Evolutionary conservation across 2,329 filamentous ascomycete species (phyloP), one percentile per base, ranked within the genome.

Genomic region (Arthrocladium fulminans): DNA sequence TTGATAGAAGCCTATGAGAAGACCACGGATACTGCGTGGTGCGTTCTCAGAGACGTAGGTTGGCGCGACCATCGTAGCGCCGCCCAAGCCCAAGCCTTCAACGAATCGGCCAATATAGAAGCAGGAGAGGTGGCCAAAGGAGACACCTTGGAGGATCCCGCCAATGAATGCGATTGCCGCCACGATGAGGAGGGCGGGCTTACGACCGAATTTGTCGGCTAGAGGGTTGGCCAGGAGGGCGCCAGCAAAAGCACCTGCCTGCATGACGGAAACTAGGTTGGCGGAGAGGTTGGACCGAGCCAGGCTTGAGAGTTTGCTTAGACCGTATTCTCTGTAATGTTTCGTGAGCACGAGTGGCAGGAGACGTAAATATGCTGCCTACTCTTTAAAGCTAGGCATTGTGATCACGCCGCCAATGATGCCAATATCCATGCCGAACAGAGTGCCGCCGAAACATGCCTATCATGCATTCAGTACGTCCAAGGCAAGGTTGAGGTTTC

Each of bases 211-310:
- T 54, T 61, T 61, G 48, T 73, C 68, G 3, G 69, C 65, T 7
- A 60, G 44, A 2, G 52, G 58, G 29, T 60, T 61, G 20, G 67
- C 74, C 47, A 76, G 52, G 53, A 85, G 70, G 50, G 79, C 79
- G 29, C 81, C 80, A 45, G 76, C 69, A 62, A 85, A 84, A 53
- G 79, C 83, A 44, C 82, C 82, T 35, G 76, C 81, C 64, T 86
- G 81, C 8, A 86, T 73, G 0, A 78, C 82, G n/a, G 80, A 83
- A 23, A 84, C 83, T 50, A 86, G 81, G 60, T 84, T 84, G 54
- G 81, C 78, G 40, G 74, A 75, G 41, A 83, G 67, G 55, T 80
- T 73, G 24, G 75, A 74, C 30, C 66, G 63, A 3, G 64, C 72
- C 2, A 69, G 63, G 24, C 63, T 60, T 44, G 64, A 62, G 22